These are phyloP conservation scores for Phlebiopsis flavidoalba DNA, from an alignment of 768 basidiomycete species.

Conservation along the genomic window DNA sequence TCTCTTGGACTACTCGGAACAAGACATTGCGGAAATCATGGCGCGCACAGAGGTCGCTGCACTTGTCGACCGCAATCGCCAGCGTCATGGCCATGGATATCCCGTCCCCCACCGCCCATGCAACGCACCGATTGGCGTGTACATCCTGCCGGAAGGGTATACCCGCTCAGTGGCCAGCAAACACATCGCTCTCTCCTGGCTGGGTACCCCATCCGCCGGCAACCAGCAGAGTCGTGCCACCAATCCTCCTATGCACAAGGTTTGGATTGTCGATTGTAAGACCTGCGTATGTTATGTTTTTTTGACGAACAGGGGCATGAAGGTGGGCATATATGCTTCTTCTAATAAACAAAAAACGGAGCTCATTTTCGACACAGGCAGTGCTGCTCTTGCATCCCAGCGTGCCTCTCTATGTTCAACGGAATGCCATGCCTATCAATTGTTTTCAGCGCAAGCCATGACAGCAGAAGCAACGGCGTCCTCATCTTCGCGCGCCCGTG, in stretches of 20 bases:
- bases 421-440: slow-evolving; percentile 73
- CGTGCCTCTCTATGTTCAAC: slow-evolving; percentile 70
- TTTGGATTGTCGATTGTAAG: slow-evolving; percentile 78
- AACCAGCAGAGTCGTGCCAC: background rate
- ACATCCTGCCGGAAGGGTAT: background rate
- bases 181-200: background rate
- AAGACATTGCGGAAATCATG: background rate
- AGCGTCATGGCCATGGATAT: background rate
- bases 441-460: slow-evolving; percentile 63
- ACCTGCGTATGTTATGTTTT: slow-evolving; percentile 69
- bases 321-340: slow-evolving; percentile 37
- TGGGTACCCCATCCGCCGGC: slow-evolving; percentile 7
- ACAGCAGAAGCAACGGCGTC: slow-evolving; percentile 22
- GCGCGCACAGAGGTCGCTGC: background rate
- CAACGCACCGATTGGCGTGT: background rate
- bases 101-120: slow-evolving; percentile 4
- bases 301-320: slow-evolving; percentile 83
- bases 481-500: slow-evolving; percentile 15
- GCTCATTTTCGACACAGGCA: slow-evolving; percentile 41
- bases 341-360: background rate
- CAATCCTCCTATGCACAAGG: slow-evolving; percentile 51
- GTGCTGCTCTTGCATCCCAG: slow-evolving; percentile 78
- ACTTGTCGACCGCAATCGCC: background rate
- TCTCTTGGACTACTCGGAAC: background rate
- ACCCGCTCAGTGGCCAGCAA: background rate